phyloP scores from a whole-genome alignment of 495 filamentous ascomycete genomes.

The Emericellopsis terricola region DNA sequence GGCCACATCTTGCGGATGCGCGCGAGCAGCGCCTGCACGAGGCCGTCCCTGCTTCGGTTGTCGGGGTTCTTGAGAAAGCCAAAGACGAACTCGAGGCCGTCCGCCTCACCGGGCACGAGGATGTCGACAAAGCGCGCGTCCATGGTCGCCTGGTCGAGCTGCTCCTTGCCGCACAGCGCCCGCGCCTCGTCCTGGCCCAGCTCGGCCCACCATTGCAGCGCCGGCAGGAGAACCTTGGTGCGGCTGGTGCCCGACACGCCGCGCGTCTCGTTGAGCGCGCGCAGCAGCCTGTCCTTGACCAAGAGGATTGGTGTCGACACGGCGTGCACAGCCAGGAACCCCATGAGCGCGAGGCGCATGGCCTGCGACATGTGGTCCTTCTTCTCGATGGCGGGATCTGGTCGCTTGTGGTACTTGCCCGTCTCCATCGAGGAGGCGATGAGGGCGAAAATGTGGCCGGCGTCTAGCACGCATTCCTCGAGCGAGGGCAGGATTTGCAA shows the following conservation, averaged over 20 bases:
- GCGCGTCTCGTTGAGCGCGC: constrained; percentile 48
- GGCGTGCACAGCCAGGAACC: constrained; percentile 60
- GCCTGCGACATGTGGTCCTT: constrained; percentile 39
- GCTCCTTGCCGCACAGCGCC: constrained; percentile 27
- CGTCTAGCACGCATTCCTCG: constrained; percentile 70
- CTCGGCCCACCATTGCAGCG: constrained; percentile 45
- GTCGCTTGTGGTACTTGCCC: constrained; percentile 10
- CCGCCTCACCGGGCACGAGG: constrained; percentile 46
- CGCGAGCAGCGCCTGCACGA: constrained; percentile 42
- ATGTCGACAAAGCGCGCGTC: constrained; percentile 41
- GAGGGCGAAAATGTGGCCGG: constrained; percentile 38
- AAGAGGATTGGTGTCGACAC: constrained; percentile 43
- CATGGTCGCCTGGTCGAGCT: constrained; percentile 36
- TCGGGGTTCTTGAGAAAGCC: constrained; percentile 30
- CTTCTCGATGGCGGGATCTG: constrained; percentile 24
- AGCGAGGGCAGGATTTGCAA: constrained; percentile 47
- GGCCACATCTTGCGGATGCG: constrained; percentile 54
- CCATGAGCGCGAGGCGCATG: constrained; percentile 42
- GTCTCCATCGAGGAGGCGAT: constrained; percentile 40
- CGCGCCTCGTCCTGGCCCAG: constrained; percentile 20
- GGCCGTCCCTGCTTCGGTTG: constrained; percentile 21
- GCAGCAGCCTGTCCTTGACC: constrained; percentile 51
- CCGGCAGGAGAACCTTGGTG: constrained; percentile 48
- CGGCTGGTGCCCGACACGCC: constrained; percentile 49
- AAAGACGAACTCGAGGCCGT: constrained; percentile 43